Evolutionary conservation across 139 green algal genomes (phyloP), one percentile per base, ranked within the genome.

Genomic region (Pseudopediastrum boryanum): DNA sequence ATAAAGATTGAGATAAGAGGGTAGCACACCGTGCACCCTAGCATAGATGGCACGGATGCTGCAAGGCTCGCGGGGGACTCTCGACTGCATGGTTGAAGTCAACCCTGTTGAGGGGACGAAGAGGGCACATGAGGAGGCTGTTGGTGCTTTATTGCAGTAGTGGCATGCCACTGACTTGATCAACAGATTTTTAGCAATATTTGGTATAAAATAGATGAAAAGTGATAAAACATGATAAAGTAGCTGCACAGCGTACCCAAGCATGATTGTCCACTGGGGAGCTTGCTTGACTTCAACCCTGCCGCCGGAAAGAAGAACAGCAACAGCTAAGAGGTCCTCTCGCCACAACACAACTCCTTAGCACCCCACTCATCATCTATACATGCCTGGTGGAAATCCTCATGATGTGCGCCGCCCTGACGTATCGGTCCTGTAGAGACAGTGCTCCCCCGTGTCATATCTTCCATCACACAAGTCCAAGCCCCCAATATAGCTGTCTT

Each of bases 41-140:
- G 75, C 81, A 66, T 94, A 86, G 65, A 92, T 88, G 86, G 93
- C 89, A 46, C 93, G 88, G n/a, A n/a, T n/a, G n/a, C n/a, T n/a
- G 85, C 89, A 92, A 2, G 89, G 88, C 81, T 94, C 52, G 27
- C 84, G 71, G 0, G 88, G 88, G 3, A 76, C 83, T 25, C 46
- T n/a, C n/a, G n/a, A n/a, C n/a, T n/a, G n/a, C n/a, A n/a, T n/a
- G n/a, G n/a, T n/a, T n/a, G n/a, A n/a, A n/a, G n/a, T n/a, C n/a
- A n/a, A n/a, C n/a, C n/a, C n/a, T n/a, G n/a, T n/a, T n/a, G n/a
- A n/a, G n/a, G n/a, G n/a, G n/a, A n/a, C n/a, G n/a, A n/a, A n/a
- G n/a, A n/a, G n/a, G n/a, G n/a, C n/a, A n/a, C n/a, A n/a, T n/a
- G n/a, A n/a, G n/a, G n/a, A n/a, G n/a, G n/a, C n/a, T n/a, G n/a